phyloP scores from a whole-genome alignment of 2,329 filamentous ascomycete species.

The Dendryphion nanum region DNA sequence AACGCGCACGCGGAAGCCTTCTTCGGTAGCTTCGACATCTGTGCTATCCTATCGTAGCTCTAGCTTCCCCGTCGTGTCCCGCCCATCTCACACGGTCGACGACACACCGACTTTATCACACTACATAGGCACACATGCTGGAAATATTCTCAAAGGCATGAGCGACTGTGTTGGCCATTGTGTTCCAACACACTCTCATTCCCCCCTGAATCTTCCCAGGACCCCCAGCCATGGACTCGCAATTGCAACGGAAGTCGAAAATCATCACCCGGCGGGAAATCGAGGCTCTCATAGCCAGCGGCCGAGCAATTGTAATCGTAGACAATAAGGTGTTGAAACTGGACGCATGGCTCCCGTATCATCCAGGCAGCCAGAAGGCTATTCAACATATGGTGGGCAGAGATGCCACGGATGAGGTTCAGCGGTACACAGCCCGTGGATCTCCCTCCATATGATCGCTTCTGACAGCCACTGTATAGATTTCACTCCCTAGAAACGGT shows the following conservation, averaged over 20 bases:
- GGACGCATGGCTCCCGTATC: conserved; percentile 84
- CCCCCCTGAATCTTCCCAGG: too few relatives aligned
- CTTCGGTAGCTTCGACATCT: too few relatives aligned
- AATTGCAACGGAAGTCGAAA: conserved; percentile 43
- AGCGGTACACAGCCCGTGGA: conserved; percentile 61
- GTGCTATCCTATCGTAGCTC: too few relatives aligned
- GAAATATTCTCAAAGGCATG: too few relatives aligned
- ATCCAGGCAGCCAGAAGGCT: conserved; percentile 87
- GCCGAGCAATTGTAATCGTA: conserved; percentile 75
- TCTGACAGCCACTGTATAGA: conserved; percentile 45
- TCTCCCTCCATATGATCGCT: neutral
- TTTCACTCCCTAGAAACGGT: conserved; percentile 79
- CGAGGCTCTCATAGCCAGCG: conserved; percentile 80
- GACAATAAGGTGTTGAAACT: conserved; percentile 80
- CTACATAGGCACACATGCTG: too few relatives aligned
- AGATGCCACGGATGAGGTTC: conserved; percentile 93
- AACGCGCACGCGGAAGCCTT: too few relatives aligned
- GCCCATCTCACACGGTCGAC: too few relatives aligned
- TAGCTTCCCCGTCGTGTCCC: too few relatives aligned
- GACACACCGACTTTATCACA: too few relatives aligned
- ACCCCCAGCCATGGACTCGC: conserved; percentile 28
- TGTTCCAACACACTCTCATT: too few relatives aligned
- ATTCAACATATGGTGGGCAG: conserved; percentile 91
- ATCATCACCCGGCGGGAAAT: conserved; percentile 64
- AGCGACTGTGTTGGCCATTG: too few relatives aligned